Conservation (phyloP, 2,329 filamentous ascomycete genomes). For the Sporothrix sp. region DNA sequence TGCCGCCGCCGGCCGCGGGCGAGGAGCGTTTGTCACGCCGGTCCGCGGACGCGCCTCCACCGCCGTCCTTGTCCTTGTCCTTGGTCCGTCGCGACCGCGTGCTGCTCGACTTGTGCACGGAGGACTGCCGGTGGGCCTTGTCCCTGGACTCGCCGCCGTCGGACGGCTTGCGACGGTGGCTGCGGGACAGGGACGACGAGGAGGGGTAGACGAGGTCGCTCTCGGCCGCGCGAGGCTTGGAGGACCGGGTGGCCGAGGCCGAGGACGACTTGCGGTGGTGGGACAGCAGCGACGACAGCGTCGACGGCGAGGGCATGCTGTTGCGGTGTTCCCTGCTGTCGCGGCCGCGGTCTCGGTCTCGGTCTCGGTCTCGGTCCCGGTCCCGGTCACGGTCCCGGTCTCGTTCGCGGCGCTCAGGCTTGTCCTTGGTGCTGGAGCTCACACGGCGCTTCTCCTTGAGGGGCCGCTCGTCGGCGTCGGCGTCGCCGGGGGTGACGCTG, state of each 20-base stretch:
- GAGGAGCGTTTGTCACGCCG: slow-evolving; percentile 8
- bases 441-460: slow-evolving; percentile 11
- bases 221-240: slow-evolving; percentile 11
- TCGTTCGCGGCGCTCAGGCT: slow-evolving; percentile 1
- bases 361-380: not conserved
- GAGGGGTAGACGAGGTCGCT: slow-evolving; percentile 14
- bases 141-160: not conserved
- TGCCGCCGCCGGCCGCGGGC: not conserved
- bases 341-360: not conserved
- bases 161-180: slow-evolving; percentile 3
- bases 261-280: slow-evolving; percentile 11
- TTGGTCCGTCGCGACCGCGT: slow-evolving; percentile 2
- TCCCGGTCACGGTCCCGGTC: not conserved
- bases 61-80: not conserved
- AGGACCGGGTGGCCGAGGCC: not conserved
- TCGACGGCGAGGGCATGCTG: slow-evolving; percentile 6
- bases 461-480: slow-evolving; percentile 6
- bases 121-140: slow-evolving; percentile 6
- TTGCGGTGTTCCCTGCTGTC: slow-evolving; percentile 5
- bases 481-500: slow-evolving; percentile 1
- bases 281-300: slow-evolving; percentile 14
- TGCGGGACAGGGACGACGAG: slow-evolving; percentile 2
- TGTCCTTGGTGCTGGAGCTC: slow-evolving; percentile 10
- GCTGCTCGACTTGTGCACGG: slow-evolving; percentile 6
- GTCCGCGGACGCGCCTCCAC: not conserved